These are phyloP conservation scores for Coemansia erecta DNA, from an alignment of 192 early-diverging fungal genomes.

Conservation along the genomic window DNA sequence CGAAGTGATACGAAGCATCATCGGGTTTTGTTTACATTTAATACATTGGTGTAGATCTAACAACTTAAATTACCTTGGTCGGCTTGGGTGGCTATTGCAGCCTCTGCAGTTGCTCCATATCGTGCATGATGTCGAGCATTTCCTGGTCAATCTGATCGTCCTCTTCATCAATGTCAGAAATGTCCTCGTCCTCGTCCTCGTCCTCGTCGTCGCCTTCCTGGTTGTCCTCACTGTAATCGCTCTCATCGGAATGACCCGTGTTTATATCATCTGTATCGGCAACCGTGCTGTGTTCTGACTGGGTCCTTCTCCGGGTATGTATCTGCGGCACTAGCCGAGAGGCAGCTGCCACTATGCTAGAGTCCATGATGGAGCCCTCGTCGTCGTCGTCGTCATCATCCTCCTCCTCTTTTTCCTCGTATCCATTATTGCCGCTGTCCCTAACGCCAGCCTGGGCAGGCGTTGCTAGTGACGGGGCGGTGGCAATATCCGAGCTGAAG, in stretches of 20 bases:
- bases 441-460: no score
- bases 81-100: conserved; percentile 5
- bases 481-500: neutral
- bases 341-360: conserved; percentile 1
- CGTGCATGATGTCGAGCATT: conserved; percentile 47
- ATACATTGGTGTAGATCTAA: no score
- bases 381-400: conserved; percentile 4
- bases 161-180: conserved; percentile 11
- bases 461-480: neutral
- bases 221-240: conserved; percentile 6
- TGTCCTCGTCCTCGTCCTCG: conserved; percentile 4
- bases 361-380: neutral
- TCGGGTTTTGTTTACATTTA: no score
- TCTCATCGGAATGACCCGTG: neutral
- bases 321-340: conserved; percentile 6
- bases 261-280: neutral
- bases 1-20: no score
- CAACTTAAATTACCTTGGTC: no score
- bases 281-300: neutral
- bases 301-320: neutral
- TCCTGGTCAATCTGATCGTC: conserved; percentile 39
- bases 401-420: no score
- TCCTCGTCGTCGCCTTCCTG: conserved; percentile 12
- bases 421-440: no score
- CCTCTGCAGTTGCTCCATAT: conserved; percentile 40